These are phyloP conservation scores for Podospora comata DNA, from an alignment of 495 filamentous ascomycete genomes.

Conservation along the genomic window DNA sequence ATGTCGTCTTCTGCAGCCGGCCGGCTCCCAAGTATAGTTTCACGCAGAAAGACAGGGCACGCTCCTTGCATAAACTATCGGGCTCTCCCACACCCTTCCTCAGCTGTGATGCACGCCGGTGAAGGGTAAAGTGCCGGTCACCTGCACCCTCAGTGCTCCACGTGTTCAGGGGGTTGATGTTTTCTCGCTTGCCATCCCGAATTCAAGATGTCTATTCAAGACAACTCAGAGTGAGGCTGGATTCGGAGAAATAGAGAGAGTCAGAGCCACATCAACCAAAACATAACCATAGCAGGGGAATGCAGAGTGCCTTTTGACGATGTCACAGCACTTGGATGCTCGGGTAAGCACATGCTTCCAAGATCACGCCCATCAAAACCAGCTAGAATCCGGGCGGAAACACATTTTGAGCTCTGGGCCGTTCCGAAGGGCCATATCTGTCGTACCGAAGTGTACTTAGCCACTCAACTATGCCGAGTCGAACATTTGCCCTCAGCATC, in stretches of 20 bases:
- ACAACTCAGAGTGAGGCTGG: background rate
- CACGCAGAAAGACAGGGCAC: background rate
- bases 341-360: background rate
- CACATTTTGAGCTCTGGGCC: background rate
- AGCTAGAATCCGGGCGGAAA: background rate
- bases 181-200: background rate
- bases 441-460: background rate
- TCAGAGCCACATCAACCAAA: background rate
- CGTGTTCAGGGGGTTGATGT: slow-evolving; percentile 15
- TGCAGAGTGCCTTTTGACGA: background rate
- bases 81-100: background rate
- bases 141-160: slow-evolving; percentile 14
- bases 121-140: background rate
- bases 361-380: background rate
- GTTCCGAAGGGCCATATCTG: background rate
- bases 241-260: background rate
- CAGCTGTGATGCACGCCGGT: background rate
- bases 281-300: background rate
- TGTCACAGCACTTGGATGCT: background rate
- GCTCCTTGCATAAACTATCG: background rate
- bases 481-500: background rate
- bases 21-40: background rate
- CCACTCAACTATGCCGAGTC: background rate
- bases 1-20: background rate
- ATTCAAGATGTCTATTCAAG: background rate